Base-by-base conservation (phyloP, 2,329 filamentous ascomycete species). In the Botrytis porri region DNA sequence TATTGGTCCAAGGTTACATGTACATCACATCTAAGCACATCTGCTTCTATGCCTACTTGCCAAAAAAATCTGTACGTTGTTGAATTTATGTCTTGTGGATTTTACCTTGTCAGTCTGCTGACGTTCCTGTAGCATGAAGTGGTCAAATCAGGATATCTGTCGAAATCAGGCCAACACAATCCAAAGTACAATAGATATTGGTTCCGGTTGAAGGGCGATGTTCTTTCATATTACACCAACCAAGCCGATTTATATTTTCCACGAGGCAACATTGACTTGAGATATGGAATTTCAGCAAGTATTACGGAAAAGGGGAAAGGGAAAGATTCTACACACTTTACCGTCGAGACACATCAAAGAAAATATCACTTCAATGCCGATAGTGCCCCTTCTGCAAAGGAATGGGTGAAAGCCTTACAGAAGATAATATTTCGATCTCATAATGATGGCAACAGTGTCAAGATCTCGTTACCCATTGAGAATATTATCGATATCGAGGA, bases 41-140 rank as follows among this genome's bases (percentile, higher is more conserved):
- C 75, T 98, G 95, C 83, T 99, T 98, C 82, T 98, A 98, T 81
- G 94, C 96, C 57, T 98, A 98, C 81, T 87, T 98, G n/a, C 94
- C 94, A 10, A 97, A 95, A 85, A 97, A 96, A 86, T 89, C 92
- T 69, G 92, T 93, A 85, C 82, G 90, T 5, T 25, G 29, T 64
- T 35, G 57, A 18, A 22, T 25, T 32, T 25, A 32, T 60, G 16
- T 29, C n/a, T 51, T 43, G 7, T 48, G 41, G 41, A 54, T 29
- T 29, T 22, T 29, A 16, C 25, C 25, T 45, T 39, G 25, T n/a
- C 32, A 54, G 39, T 54, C 8, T 16, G 77, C 80, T 75, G 83
- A 77, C 77, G 80, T 73, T 78, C 81, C 57, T 25, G 9, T 81
- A 93, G 87, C 89, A 93, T 77, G 87, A 90, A 71, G 88, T 92